Percentiles rank a stretch among this genome's conserved stretches.
Evolutionary conservation across 1,284 basidiomycete genomes (phyloP).

Genomic region (Malassezia cuniculi): DNA sequence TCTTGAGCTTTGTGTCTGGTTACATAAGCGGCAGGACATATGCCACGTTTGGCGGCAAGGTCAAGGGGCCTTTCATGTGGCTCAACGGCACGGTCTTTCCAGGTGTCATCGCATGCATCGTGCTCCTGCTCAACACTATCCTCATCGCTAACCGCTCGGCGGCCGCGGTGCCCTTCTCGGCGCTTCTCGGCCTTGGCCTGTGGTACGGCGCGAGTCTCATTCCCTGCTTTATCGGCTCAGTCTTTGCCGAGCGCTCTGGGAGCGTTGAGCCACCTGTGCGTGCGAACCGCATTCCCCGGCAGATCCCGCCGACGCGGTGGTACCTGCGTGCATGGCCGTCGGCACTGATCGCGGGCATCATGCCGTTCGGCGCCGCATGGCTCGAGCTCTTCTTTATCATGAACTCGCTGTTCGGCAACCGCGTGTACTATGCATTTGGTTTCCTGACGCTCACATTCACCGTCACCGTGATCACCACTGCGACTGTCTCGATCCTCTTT

Average conservation of each 20-base stretch:
- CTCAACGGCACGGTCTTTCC: slow-evolving; percentile 77
- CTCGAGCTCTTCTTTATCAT: slow-evolving; percentile 90
- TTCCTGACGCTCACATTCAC: slow-evolving; percentile 79
- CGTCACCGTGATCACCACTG: slow-evolving; percentile 57
- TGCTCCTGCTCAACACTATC: slow-evolving; percentile 39
- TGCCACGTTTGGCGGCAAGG: slow-evolving; percentile 64
- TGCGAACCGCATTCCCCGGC: slow-evolving; percentile 71
- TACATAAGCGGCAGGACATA: slow-evolving; percentile 79
- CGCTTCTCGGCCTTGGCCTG: slow-evolving; percentile 74
- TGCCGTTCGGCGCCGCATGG: slow-evolving; percentile 92
- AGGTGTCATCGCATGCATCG: slow-evolving; percentile 51
- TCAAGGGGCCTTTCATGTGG: slow-evolving; percentile 70
- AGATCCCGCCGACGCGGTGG: slow-evolving; percentile 46
- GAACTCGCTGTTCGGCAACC: slow-evolving; percentile 80
- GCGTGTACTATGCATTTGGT: slow-evolving; percentile 54
- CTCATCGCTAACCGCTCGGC: slow-evolving; percentile 71
- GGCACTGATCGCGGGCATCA: slow-evolving; percentile 70
- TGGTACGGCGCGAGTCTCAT: slow-evolving; percentile 94
- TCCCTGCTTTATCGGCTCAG: slow-evolving; percentile 50
- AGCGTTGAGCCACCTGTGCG: slow-evolving; percentile 71
- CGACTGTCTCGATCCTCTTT: slow-evolving; percentile 35
- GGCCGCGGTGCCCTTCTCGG: slow-evolving; percentile 87
- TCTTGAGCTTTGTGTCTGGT: slow-evolving; percentile 81
- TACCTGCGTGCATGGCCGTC: slow-evolving; percentile 52
- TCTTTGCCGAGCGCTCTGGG: slow-evolving; percentile 75